Evolutionary conservation across 2,329 filamentous ascomycete genomes (phyloP), one percentile per base, ranked within the genome.

Genomic region (Xylariales sp.): DNA sequence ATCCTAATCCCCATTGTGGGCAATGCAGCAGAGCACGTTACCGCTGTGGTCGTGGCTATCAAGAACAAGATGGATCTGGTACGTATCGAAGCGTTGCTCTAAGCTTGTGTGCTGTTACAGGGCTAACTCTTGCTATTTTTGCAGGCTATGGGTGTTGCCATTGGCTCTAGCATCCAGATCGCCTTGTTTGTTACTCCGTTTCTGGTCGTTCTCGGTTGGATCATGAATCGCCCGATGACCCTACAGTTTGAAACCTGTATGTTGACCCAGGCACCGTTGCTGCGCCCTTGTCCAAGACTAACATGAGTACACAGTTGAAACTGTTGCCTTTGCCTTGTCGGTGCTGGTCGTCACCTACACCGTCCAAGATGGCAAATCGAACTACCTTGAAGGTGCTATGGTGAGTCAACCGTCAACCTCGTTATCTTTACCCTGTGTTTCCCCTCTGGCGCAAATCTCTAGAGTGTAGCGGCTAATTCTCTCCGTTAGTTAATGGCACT

Each of bases 311-410:
- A 7, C 21, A 76, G 72, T 89, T 52, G 82, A 88, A 65, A 88
- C 85, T 0, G 81, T 89, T 28, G 78, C 83, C 1, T 89, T 89
- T 59, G 85, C 84, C 40, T 70, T 89, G 37, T 85, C 82, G 8
- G 83, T 86, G 3, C 62, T 89, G 29, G 83, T 89, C 21, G 84
- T 88, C 23, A 86, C 78, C 40, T 89, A 80, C 61, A 85, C 76
- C 3, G 83, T 90, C 29, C 82, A 87, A 55, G 87, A 91, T 54
- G 87, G 87, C 53, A 87, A 85, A 61, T 87, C 81, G 12, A 93
- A 91, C 61, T 91, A 91, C 50, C 75, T 91, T 16, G 86, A 91
- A 59, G 86, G 86, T 30, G 83, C 83, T 33, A 85, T 91, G 78
- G 74, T 81, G 59, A 50, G 61, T 43, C 15, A 18, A 8, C 13